A percentile compares a stretch with the other conserved stretches of the same genome.
phyloP scores from a whole-genome alignment of 2,329 filamentous ascomycete genomes.

The Penicillium brasilianum region DNA sequence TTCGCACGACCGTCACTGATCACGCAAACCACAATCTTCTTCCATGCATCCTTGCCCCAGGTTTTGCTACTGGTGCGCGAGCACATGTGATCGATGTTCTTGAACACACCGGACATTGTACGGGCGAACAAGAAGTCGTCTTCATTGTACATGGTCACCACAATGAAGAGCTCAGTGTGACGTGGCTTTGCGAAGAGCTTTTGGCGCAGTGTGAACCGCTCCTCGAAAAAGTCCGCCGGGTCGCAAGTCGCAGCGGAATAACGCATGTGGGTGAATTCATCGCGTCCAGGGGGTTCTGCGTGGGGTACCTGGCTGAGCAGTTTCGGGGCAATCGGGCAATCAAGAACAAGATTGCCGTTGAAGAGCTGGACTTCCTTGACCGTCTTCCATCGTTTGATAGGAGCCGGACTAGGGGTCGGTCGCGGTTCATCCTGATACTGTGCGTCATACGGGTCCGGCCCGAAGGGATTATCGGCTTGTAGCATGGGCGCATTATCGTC shows the following conservation, averaged over 20 bases:
- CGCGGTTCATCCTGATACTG: slow-evolving; percentile 51
- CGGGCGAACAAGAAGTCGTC: slow-evolving; percentile 94
- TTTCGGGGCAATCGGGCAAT: slow-evolving; percentile 91
- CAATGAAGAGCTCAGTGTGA: slow-evolving; percentile 94
- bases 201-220: slow-evolving; percentile 90
- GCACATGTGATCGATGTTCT: slow-evolving; percentile 99
- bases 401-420: slow-evolving; percentile 59
- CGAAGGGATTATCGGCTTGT: slow-evolving; percentile 65
- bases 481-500: slow-evolving; percentile 79
- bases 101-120: slow-evolving; percentile 96
- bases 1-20: slow-evolving; percentile 96
- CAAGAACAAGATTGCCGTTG: slow-evolving; percentile 93
- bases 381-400: slow-evolving; percentile 91
- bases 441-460: slow-evolving; percentile 62
- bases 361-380: slow-evolving; percentile 98
- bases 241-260: slow-evolving; percentile 96
- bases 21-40: slow-evolving; percentile 98
- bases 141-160: slow-evolving; percentile 99
- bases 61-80: slow-evolving; percentile 91
- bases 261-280: slow-evolving; percentile 77
- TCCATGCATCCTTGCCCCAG: slow-evolving; percentile 98
- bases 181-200: slow-evolving; percentile 88
- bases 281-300: slow-evolving; percentile 76
- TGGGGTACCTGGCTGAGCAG: slow-evolving; percentile 87
- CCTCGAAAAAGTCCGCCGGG: slow-evolving; percentile 81